Percentiles rank a stretch among this genome's conserved stretches.
phyloP scores from a whole-genome alignment of 2,329 filamentous ascomycete genomes.

The Hortaea werneckii region DNA sequence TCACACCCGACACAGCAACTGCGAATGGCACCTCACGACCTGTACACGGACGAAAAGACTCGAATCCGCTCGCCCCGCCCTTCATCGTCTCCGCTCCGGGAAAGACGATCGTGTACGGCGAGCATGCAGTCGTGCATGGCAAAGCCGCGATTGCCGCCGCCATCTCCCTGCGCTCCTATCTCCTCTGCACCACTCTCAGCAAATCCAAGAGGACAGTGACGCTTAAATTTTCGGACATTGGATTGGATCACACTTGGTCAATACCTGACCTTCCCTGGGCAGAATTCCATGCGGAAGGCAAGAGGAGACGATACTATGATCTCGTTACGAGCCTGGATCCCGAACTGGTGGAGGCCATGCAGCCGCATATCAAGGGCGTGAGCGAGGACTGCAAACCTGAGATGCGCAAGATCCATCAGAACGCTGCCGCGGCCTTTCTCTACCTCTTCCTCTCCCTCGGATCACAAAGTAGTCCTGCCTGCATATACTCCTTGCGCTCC shows the following conservation, averaged over 20 bases:
- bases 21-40: not conserved
- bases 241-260: constrained; percentile 83
- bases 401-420: constrained; percentile 72
- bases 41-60: not conserved
- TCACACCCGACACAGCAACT: no score
- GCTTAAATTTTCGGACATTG: constrained; percentile 83
- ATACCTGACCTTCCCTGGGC: constrained; percentile 87
- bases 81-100: constrained; percentile 98
- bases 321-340: constrained; percentile 67
- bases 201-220: constrained; percentile 85
- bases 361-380: constrained; percentile 65
- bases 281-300: constrained; percentile 64
- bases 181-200: constrained; percentile 86
- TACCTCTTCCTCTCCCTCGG: constrained; percentile 88
- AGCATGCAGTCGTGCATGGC: constrained; percentile 95
- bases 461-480: constrained; percentile 65
- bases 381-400: constrained; percentile 57
- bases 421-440: constrained; percentile 74
- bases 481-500: constrained; percentile 81
- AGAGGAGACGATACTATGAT: constrained; percentile 94
- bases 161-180: constrained; percentile 89
- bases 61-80: constrained; percentile 60
- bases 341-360: constrained; percentile 69
- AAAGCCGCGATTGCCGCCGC: constrained; percentile 93
- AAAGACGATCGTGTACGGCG: constrained; percentile 96